These are phyloP conservation scores for Micractinium conductrix DNA, from an alignment of 139 green algal genomes.

Conservation along the genomic window DNA sequence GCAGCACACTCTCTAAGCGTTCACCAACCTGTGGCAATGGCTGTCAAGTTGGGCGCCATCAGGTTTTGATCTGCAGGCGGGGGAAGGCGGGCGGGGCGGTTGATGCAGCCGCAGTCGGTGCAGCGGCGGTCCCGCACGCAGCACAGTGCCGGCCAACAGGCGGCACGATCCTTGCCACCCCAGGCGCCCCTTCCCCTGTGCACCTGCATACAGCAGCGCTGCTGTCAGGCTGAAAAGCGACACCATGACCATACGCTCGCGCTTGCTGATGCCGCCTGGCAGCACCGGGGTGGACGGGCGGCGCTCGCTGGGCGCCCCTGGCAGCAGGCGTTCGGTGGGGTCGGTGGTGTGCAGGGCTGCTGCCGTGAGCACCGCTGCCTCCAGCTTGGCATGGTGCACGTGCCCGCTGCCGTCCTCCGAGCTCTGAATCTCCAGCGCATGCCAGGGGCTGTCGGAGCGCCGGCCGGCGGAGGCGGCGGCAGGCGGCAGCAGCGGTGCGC, in stretches of 20 bases:
- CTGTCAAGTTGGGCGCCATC: constrained; percentile 81
- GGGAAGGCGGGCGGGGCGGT: background rate
- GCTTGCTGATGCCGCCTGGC: constrained; percentile 1
- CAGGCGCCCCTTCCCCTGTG: background rate
- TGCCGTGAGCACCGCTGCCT: background rate
- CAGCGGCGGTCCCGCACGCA: no score
- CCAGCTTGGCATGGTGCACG: background rate
- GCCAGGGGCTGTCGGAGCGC: no score
- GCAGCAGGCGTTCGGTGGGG: constrained; percentile 15
- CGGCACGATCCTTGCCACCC: background rate
- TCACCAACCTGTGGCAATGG: constrained; percentile 40
- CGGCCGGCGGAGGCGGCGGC: no score
- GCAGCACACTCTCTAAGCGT: no score
- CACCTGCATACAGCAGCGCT: constrained; percentile 73
- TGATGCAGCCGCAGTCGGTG: no score
- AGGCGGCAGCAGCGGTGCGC: no score
- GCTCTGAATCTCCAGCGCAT: constrained; percentile 27
- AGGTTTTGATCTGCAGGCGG: constrained; percentile 84
- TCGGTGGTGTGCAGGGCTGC: background rate
- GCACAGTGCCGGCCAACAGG: background rate
- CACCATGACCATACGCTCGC: constrained; percentile 61
- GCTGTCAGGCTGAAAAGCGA: constrained; percentile 76
- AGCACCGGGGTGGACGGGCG: background rate
- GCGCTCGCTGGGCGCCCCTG: background rate
- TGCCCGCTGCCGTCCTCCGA: constrained; percentile 17